Percentiles rank a stretch among this genome's conserved stretches.
Evolutionary conservation across 257 asterid species (phyloP).

Genomic region (Schizonepeta tenuifolia): DNA sequence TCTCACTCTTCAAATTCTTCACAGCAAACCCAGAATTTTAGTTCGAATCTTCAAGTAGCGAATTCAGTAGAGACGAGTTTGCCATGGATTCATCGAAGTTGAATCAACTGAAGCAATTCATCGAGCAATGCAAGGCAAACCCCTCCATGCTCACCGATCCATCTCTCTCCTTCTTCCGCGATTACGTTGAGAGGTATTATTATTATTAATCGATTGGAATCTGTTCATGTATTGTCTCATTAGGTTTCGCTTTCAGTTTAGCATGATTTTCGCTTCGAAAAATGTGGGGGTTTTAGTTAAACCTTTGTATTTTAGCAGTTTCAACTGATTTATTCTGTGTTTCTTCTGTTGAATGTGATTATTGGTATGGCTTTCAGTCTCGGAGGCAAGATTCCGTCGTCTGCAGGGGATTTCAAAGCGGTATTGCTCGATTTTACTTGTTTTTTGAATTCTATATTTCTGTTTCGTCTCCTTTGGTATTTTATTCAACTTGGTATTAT

Average conservation of each 20-base stretch:
- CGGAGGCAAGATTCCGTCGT: slow-evolving; percentile 81
- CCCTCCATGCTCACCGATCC: slow-evolving; percentile 81
- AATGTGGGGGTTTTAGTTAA: background rate
- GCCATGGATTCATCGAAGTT: slow-evolving; percentile 68
- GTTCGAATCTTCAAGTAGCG: background rate
- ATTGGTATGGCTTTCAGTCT: slow-evolving; percentile 51
- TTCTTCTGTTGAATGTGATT: background rate
- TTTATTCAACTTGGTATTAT: background rate
- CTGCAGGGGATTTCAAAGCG: slow-evolving; percentile 47
- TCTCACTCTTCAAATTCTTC: background rate
- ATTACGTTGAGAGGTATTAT: slow-evolving; percentile 74
- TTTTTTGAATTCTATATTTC: background rate
- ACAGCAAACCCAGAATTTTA: background rate
- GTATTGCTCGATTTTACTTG: slow-evolving; percentile 38
- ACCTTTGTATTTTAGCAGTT: background rate
- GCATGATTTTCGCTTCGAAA: background rate
- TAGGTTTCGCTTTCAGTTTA: background rate
- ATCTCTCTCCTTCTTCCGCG: slow-evolving; percentile 74
- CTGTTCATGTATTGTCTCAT: background rate
- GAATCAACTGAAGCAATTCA: slow-evolving; percentile 61
- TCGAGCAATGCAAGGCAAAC: slow-evolving; percentile 63
- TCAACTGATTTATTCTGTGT: background rate
- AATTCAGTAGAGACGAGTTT: background rate
- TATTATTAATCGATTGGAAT: background rate
- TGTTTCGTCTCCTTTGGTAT: slow-evolving; percentile 6